These are phyloP conservation scores for Pleurotus eryngii DNA, from an alignment of 768 basidiomycete genomes.

Conservation along the genomic window DNA sequence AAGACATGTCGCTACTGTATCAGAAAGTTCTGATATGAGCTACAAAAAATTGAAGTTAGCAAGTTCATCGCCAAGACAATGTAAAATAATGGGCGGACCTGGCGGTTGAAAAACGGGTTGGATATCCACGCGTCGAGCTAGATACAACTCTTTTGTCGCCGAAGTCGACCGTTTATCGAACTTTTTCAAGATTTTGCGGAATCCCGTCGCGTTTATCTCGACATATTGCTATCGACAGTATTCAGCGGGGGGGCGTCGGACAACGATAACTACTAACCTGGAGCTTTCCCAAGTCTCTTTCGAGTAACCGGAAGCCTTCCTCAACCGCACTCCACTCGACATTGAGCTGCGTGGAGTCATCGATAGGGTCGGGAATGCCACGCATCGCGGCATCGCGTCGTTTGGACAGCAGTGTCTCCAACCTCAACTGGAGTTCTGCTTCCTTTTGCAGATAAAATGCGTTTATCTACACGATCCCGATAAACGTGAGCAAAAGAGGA, in stretches of 20 bases:
- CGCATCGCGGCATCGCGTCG: constrained; percentile 78
- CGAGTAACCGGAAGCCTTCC: constrained; percentile 92
- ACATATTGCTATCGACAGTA: constrained; percentile 75
- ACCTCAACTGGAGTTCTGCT: constrained; percentile 86
- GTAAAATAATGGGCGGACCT: constrained; percentile 44
- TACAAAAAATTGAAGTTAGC: constrained; percentile 30
- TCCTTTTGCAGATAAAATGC: constrained; percentile 97
- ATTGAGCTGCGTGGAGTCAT: constrained; percentile 58
- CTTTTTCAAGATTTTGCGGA: constrained; percentile 96
- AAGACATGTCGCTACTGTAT: constrained; percentile 83
- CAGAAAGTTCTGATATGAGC: constrained; percentile 93
- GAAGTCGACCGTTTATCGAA: constrained; percentile 97
- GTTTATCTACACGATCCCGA: constrained; percentile 70
- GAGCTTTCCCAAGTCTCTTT: constrained; percentile 91
- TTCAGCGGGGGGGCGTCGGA: constrained; percentile 18
- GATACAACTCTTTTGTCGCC: constrained; percentile 94
- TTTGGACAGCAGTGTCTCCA: constrained; percentile 92
- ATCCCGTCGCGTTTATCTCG: constrained; percentile 95
- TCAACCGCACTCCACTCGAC: constrained; percentile 96
- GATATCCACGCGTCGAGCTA: constrained; percentile 96
- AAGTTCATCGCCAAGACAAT: constrained; percentile 5
- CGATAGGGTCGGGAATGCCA: constrained; percentile 64
- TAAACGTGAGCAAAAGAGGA: not conserved
- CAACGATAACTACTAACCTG: constrained; percentile 52
- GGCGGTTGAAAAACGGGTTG: constrained; percentile 98